Evolutionary conservation across 257 asterid genomes (phyloP).

Genomic region (Parsonsia alboflavescens): DNA sequence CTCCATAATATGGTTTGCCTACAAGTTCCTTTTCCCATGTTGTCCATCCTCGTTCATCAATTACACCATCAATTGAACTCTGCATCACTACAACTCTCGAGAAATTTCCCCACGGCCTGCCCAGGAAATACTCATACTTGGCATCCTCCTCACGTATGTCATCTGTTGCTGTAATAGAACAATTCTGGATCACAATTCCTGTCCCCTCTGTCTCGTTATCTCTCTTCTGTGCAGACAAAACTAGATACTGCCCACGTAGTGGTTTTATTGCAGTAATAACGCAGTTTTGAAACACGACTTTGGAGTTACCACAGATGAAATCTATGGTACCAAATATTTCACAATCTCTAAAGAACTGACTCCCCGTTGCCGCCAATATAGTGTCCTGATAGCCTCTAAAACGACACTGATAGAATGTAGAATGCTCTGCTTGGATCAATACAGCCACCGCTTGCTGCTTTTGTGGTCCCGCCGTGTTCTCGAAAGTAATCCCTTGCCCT

Average conservation of each 20-base stretch:
- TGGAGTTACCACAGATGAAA: conserved; percentile 14
- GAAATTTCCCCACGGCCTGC: conserved; percentile 14
- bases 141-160: background rate
- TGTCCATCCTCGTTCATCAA: conserved; percentile 3
- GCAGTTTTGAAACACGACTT: conserved; percentile 10
- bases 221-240: conserved; percentile 17
- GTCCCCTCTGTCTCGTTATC: accelerated
- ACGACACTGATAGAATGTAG: conserved; percentile 12
- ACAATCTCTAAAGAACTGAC: conserved; percentile 16
- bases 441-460: conserved; percentile 6
- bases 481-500: background rate
- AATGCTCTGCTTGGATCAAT: background rate
- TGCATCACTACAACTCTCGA: conserved; percentile 6
- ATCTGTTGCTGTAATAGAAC: conserved; percentile 2
- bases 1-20: background rate
- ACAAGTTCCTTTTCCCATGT: background rate
- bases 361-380: background rate
- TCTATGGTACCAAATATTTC: conserved; percentile 16
- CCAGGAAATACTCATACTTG: background rate
- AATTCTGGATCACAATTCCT: conserved; percentile 1
- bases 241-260: background rate
- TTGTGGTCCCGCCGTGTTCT: conserved; percentile 7
- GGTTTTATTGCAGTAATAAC: background rate
- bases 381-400: conserved; percentile 24
- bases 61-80: background rate